Conservation (phyloP, 345 rosid genomes). For the Lumnitzera littorea region DNA sequence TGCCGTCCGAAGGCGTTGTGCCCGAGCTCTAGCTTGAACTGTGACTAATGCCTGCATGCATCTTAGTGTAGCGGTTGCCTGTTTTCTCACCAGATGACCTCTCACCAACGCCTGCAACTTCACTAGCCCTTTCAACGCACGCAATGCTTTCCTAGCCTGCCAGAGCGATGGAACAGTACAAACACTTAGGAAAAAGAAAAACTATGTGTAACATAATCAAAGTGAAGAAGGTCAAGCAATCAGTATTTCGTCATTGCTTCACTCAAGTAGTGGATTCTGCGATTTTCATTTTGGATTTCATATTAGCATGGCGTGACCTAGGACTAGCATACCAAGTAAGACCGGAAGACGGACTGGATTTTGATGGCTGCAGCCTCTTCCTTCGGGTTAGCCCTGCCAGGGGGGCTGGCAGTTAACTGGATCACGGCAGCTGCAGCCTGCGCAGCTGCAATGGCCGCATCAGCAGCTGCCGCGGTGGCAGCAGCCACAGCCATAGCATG, state of each 20-base stretch:
- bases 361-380: slow-evolving; percentile 64
- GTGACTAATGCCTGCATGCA: slow-evolving; percentile 86
- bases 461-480: slow-evolving; percentile 33
- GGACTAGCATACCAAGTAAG: slow-evolving; percentile 53
- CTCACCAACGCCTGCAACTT: slow-evolving; percentile 87
- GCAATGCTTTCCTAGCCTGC: slow-evolving; percentile 87
- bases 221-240: no score
- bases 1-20: slow-evolving; percentile 49
- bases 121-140: slow-evolving; percentile 81
- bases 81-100: slow-evolving; percentile 86
- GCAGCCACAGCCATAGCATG: slow-evolving; percentile 40
- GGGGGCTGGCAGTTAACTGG: slow-evolving; percentile 25
- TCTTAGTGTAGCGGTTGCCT: slow-evolving; percentile 74
- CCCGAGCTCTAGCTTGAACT: slow-evolving; percentile 71
- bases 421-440: slow-evolving; percentile 46
- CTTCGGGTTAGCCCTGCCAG: slow-evolving; percentile 17
- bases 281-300: not conserved
- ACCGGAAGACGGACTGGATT: slow-evolving; percentile 77
- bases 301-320: not conserved
- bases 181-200: no score
- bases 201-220: not conserved
- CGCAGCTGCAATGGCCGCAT: slow-evolving; percentile 44
- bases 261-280: not conserved
- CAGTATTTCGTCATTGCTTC: no score
- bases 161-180: no score